phyloP scores from a whole-genome alignment of 768 basidiomycete genomes.

The Termitomyces heimii region DNA sequence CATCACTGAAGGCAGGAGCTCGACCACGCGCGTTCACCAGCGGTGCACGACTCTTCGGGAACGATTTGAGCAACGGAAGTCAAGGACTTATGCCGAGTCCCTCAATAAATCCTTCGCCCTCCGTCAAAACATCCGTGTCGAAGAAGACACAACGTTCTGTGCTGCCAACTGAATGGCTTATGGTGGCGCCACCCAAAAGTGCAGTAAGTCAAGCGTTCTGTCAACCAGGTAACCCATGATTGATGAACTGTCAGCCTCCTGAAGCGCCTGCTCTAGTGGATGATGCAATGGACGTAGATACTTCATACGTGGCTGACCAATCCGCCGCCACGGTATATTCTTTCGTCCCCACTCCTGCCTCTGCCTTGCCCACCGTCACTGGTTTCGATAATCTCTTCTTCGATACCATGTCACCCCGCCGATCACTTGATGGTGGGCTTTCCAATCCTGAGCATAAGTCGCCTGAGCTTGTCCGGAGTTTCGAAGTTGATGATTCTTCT shows the following conservation, averaged over 20 bases:
- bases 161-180: slow-evolving; percentile 59
- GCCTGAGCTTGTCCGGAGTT: slow-evolving; percentile 36
- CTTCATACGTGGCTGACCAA: slow-evolving; percentile 35
- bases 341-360: slow-evolving; percentile 33
- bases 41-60: slow-evolving; percentile 64
- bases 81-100: slow-evolving; percentile 24
- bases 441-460: slow-evolving; percentile 39
- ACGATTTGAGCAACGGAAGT: slow-evolving; percentile 57
- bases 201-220: slow-evolving; percentile 18
- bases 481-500: slow-evolving; percentile 35
- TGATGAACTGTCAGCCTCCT: slow-evolving; percentile 26
- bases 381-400: slow-evolving; percentile 60
- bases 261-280: slow-evolving; percentile 41
- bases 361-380: slow-evolving; percentile 46
- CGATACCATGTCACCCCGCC: slow-evolving; percentile 45
- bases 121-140: slow-evolving; percentile 25
- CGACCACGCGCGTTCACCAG: slow-evolving; percentile 67
- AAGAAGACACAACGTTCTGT: slow-evolving; percentile 60
- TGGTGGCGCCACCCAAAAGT: slow-evolving; percentile 19
- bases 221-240: neutral
- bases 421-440: slow-evolving; percentile 41
- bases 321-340: slow-evolving; percentile 20
- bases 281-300: slow-evolving; percentile 81
- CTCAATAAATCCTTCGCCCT: slow-evolving; percentile 23
- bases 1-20: slow-evolving; percentile 20